phyloP scores from a whole-genome alignment of 257 asterid species.

The Linderniella brevidens region DNA sequence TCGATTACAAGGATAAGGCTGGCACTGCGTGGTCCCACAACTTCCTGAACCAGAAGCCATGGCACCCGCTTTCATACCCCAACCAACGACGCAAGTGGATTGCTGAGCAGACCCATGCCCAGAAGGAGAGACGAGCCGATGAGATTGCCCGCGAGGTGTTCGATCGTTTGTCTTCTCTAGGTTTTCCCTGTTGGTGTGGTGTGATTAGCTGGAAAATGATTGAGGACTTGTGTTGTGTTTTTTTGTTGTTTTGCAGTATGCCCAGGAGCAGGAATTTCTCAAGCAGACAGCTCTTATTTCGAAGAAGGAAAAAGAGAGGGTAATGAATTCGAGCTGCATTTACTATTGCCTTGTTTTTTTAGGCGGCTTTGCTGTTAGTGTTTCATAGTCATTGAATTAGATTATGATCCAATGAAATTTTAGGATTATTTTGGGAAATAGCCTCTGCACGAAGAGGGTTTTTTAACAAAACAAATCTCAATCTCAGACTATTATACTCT shows the following conservation, averaged over 20 bases:
- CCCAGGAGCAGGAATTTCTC: slow-evolving; percentile 93
- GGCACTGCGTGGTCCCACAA: slow-evolving; percentile 98
- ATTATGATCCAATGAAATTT: too few relatives aligned
- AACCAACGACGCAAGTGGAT: slow-evolving; percentile 99
- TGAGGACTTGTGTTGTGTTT: neutral
- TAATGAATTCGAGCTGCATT: slow-evolving; percentile 9
- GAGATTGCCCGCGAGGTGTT: slow-evolving; percentile 85
- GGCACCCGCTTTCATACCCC: slow-evolving; percentile 99
- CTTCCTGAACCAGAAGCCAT: slow-evolving; percentile 93
- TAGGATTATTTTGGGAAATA: too few relatives aligned
- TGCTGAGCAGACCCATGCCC: slow-evolving; percentile 88
- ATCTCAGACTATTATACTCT: too few relatives aligned
- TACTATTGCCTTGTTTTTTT: neutral
- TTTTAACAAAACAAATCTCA: too few relatives aligned
- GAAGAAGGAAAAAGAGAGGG: slow-evolving; percentile 93
- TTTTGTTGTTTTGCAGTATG: slow-evolving; percentile 45
- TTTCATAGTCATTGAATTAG: too few relatives aligned
- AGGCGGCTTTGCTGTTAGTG: neutral
- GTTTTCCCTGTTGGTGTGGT: neutral
- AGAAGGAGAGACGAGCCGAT: slow-evolving; percentile 56
- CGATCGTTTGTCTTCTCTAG: neutral
- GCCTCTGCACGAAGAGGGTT: too few relatives aligned
- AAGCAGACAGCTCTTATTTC: slow-evolving; percentile 86
- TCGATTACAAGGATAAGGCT: slow-evolving; percentile 74
- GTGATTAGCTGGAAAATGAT: neutral